These are phyloP conservation scores for Scutellaria minor DNA, from an alignment of 257 asterid species.

Conservation along the genomic window DNA sequence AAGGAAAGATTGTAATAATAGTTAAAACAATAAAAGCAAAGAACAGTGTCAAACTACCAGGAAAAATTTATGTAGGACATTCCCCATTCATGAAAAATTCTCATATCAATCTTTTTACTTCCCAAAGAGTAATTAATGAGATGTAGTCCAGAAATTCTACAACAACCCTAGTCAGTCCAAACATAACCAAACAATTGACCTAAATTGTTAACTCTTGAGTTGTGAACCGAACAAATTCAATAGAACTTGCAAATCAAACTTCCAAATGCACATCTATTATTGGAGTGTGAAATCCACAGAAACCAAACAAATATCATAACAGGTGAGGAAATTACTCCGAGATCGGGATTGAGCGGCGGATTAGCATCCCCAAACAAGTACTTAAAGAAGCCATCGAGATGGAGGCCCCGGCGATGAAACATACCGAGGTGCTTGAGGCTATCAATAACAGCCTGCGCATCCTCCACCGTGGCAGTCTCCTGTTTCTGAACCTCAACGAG, in stretches of 20 bases:
- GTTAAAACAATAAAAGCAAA: background rate
- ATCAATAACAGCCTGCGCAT: constrained; percentile 52
- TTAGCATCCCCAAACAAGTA: constrained; percentile 54
- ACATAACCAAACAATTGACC: constrained; percentile 1
- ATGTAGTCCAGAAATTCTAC: background rate
- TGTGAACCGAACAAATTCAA: background rate
- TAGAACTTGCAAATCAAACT: background rate
- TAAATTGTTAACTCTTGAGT: background rate
- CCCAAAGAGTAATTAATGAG: background rate
- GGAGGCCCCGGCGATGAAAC: constrained; percentile 53
- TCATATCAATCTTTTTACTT: background rate
- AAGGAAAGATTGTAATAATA: background rate
- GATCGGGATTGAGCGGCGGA: constrained; percentile 46
- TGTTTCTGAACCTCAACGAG: constrained; percentile 55
- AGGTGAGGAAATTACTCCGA: constrained; percentile 45
- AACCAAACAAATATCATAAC: background rate
- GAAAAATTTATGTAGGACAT: background rate
- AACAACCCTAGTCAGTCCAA: background rate
- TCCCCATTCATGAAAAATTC: background rate
- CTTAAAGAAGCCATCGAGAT: constrained; percentile 53
- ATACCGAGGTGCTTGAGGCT: constrained; percentile 42
- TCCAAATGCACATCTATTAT: background rate
- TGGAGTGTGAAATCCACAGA: background rate
- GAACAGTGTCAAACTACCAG: background rate
- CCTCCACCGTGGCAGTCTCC: constrained; percentile 50